Conservation (phyloP, 2,329 filamentous ascomycete genomes). For the Colletotrichum tabaci region DNA sequence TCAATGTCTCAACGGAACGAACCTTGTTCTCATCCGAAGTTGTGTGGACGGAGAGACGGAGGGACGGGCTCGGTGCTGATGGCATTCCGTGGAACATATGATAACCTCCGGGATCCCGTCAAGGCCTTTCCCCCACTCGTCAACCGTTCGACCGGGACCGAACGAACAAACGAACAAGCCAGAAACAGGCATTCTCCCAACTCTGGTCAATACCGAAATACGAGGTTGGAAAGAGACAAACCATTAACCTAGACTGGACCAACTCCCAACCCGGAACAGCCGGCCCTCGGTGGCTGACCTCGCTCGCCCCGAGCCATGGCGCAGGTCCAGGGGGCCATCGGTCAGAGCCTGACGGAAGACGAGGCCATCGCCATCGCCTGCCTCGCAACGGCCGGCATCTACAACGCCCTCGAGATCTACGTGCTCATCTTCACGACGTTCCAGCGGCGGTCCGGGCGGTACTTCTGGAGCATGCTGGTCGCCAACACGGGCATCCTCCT, state of each 20-base stretch:
- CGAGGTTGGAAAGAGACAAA: neutral
- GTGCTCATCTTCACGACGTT: conserved; percentile 48
- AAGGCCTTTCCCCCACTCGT: neutral
- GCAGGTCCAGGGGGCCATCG: conserved; percentile 37
- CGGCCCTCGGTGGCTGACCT: neutral
- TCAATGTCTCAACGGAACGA: neutral
- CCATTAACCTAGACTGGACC: neutral
- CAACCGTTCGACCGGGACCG: neutral
- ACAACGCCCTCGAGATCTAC: conserved; percentile 47
- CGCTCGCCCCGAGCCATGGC: conserved; percentile 19
- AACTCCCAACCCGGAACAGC: neutral
- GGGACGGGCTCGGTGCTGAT: neutral
- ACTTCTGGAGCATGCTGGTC: conserved; percentile 51
- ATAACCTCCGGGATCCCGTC: neutral
- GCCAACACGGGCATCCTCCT: conserved; percentile 62
- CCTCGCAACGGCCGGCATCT: conserved; percentile 37
- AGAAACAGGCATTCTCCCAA: too few species aligned
- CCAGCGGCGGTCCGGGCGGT: conserved; percentile 45
- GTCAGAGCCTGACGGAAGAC: conserved; percentile 2
- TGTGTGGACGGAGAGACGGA: neutral
- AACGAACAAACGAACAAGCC: neutral
- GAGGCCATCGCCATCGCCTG: conserved; percentile 28
- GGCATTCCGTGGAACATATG: neutral
- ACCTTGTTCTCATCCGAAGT: neutral
- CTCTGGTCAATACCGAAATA: neutral